A percentile compares a stretch with the other conserved stretches of the same genome.
Conservation (phyloP, 768 basidiomycete genomes). For the Termitomyces sp. region DNA sequence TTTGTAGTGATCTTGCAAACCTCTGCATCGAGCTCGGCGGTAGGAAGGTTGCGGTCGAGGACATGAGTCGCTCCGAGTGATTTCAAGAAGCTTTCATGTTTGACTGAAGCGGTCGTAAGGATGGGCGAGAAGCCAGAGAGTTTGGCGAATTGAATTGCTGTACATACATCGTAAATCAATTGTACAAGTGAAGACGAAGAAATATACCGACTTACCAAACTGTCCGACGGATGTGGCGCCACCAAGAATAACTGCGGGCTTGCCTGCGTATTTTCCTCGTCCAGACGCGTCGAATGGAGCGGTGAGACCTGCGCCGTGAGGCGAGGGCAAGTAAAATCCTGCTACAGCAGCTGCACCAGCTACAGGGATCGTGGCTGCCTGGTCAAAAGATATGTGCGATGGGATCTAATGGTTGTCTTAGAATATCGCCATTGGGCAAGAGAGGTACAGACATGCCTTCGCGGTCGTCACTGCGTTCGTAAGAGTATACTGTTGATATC, state of each 20-base stretch:
- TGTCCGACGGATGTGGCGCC: slow-evolving; percentile 36
- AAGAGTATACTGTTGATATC: slow-evolving; percentile 25
- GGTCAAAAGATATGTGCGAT: slow-evolving; percentile 28
- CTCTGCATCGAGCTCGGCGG: neutral
- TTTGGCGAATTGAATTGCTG: slow-evolving; percentile 22
- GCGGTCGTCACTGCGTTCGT: slow-evolving; percentile 16
- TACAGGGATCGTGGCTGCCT: slow-evolving; percentile 33
- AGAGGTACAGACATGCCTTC: slow-evolving; percentile 3
- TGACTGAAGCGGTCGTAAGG: slow-evolving; percentile 17
- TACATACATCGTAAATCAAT: neutral
- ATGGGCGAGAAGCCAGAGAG: slow-evolving; percentile 36
- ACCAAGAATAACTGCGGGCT: slow-evolving; percentile 32
- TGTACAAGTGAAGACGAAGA: neutral
- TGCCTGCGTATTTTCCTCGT: slow-evolving; percentile 24
- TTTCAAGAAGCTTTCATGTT: slow-evolving; percentile 2
- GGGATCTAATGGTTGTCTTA: slow-evolving; percentile 25
- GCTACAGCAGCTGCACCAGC: slow-evolving; percentile 24
- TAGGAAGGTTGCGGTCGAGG: slow-evolving; percentile 18
- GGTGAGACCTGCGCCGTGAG: slow-evolving; percentile 23
- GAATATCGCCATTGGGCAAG: slow-evolving; percentile 15
- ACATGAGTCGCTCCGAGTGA: slow-evolving; percentile 18
- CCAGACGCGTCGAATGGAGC: slow-evolving; percentile 30
- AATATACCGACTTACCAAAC: slow-evolving; percentile 20
- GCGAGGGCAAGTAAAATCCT: slow-evolving; percentile 25
- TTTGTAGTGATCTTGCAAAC: slow-evolving; percentile 16